phyloP scores from a whole-genome alignment of 306 rosid species.

The Echinosophora koreensis region DNA sequence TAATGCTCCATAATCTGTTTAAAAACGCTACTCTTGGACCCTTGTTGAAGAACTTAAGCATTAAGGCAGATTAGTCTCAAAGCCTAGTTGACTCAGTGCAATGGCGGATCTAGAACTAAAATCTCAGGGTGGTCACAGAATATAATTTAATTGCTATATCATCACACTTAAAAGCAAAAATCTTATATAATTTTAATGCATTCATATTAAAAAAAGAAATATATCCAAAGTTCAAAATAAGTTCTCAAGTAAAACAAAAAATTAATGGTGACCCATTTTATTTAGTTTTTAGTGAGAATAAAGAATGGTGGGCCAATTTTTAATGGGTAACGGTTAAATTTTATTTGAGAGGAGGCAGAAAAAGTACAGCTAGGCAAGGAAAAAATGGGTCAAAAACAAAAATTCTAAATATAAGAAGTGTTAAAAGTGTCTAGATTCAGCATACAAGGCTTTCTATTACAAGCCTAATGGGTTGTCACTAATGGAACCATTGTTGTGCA shows the following conservation, averaged over 20 bases:
- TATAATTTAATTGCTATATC: no score
- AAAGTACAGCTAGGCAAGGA: conserved; percentile 4
- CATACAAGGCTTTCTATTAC: not conserved
- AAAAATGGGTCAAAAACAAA: conserved; percentile 7
- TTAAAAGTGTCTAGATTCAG: conserved; percentile 32
- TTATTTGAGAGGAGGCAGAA: conserved; percentile 10
- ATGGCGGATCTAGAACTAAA: no score
- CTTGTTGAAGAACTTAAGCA: conserved; percentile 20
- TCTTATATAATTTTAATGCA: no score
- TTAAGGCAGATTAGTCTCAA: not conserved
- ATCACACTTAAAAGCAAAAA: no score
- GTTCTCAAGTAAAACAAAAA: no score
- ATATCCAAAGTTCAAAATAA: no score
- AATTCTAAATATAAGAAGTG: conserved; percentile 18
- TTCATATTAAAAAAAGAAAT: no score
- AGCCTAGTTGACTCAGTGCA: not conserved
- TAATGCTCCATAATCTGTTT: conserved; percentile 29
- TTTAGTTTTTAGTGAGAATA: no score
- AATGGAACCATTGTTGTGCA: conserved; percentile 25
- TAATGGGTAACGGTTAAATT: not conserved
- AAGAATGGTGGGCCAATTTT: no score
- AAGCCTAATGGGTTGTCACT: conserved; percentile 13
- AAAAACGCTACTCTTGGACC: conserved; percentile 17
- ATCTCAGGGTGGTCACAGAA: no score
- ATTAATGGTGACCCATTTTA: no score